Conservation (phyloP, 306 rosid species). For the Fragaria ananassa region DNA sequence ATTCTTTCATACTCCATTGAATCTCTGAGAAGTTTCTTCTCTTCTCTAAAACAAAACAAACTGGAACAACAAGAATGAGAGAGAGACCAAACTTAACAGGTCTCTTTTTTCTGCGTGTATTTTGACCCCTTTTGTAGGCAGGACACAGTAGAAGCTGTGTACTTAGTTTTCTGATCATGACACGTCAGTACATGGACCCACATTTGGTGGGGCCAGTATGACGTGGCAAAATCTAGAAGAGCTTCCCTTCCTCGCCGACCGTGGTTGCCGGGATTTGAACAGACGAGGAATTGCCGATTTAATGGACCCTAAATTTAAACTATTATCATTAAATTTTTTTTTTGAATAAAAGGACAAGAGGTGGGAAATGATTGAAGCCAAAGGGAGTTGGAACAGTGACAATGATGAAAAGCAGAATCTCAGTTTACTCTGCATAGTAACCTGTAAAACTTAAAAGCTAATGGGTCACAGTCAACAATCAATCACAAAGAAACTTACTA, state of each 20-base stretch:
- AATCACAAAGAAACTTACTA: conserved; percentile 10
- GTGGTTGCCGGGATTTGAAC: conserved; percentile 18
- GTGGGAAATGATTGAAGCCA: not conserved
- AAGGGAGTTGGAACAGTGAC: not conserved
- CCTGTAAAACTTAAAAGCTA: not conserved
- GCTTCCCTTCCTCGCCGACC: conserved; percentile 1
- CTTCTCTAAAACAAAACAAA: not conserved
- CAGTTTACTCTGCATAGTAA: conserved; percentile 4
- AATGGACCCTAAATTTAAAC: not conserved
- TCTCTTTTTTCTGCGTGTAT: not conserved
- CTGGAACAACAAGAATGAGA: conserved; percentile 21
- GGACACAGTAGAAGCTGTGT: conserved; percentile 13
- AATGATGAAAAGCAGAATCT: conserved; percentile 5
- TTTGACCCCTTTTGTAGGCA: conserved; percentile 9
- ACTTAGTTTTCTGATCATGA: conserved; percentile 14
- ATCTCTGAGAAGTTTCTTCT: conserved; percentile 24
- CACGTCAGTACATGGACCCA: conserved; percentile 24
- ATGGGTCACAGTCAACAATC: conserved; percentile 22
- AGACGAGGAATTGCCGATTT: conserved; percentile 28
- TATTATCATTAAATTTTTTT: not conserved
- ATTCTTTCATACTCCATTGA: conserved; percentile 94
- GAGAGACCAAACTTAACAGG: not conserved
- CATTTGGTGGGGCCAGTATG: not conserved
- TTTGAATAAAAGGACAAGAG: not conserved
- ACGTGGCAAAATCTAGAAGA: conserved; percentile 21